Percentiles rank a stretch among this genome's conserved stretches.
Conservation (phyloP, 2,329 filamentous ascomycete genomes). For the Verticillium longisporum region DNA sequence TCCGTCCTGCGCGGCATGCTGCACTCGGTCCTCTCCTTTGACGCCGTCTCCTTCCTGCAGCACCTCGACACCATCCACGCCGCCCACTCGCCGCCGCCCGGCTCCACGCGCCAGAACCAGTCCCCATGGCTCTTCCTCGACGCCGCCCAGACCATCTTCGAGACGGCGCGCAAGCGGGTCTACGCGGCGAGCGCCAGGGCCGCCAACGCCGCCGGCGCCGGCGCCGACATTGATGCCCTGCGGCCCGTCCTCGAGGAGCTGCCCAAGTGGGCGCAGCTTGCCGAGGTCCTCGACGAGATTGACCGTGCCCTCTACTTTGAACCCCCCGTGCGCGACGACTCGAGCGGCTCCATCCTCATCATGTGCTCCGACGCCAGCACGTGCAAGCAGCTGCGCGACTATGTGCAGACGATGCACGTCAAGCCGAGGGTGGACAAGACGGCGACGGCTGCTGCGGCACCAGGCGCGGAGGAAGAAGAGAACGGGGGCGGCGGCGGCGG, state of each 20-base stretch:
- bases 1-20: constrained; percentile 77
- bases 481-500: constrained; percentile 33
- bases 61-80: constrained; percentile 92
- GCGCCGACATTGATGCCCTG: constrained; percentile 52
- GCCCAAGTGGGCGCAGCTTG: constrained; percentile 85
- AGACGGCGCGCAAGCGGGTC: constrained; percentile 79
- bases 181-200: constrained; percentile 63
- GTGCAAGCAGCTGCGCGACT: constrained; percentile 83
- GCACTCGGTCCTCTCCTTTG: constrained; percentile 74
- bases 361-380: constrained; percentile 90
- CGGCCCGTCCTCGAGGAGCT: constrained; percentile 84
- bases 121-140: constrained; percentile 96
- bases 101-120: constrained; percentile 79
- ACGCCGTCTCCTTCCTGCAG: constrained; percentile 85
- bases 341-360: constrained; percentile 85
- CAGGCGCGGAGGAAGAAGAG: constrained; percentile 8
- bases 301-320: constrained; percentile 86
- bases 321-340: constrained; percentile 67
- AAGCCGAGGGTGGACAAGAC: constrained; percentile 43
- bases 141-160: constrained; percentile 89
- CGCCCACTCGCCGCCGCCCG: constrained; percentile 80
- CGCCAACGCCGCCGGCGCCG: constrained; percentile 21
- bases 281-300: constrained; percentile 90
- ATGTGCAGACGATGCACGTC: constrained; percentile 83
- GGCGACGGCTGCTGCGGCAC: neutral